phyloP scores from a whole-genome alignment of 169 alveolate genomes.

The Plasmodium yoelii region DNA sequence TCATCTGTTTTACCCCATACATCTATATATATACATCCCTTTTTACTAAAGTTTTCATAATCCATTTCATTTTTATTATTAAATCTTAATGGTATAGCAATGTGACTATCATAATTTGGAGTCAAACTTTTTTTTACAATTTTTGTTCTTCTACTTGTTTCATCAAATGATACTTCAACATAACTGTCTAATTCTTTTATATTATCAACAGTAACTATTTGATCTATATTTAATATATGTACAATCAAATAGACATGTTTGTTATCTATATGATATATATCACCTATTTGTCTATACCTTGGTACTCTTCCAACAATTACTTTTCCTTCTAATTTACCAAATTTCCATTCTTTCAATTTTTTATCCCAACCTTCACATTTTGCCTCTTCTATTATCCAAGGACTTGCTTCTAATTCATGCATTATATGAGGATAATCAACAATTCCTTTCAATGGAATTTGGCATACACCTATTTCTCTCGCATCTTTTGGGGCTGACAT shows the following conservation, averaged over 20 bases:
- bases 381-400: slow-evolving; percentile 82
- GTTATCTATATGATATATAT: slow-evolving; percentile 43
- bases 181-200: slow-evolving; percentile 77
- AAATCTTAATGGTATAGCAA: slow-evolving; percentile 77
- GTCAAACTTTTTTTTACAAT: slow-evolving; percentile 76
- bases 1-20: slow-evolving; percentile 85
- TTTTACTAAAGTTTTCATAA: slow-evolving; percentile 67
- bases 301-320: slow-evolving; percentile 78
- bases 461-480: slow-evolving; percentile 78
- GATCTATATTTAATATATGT: slow-evolving; percentile 78
- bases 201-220: slow-evolving; percentile 78
- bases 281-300: slow-evolving; percentile 81
- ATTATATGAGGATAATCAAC: slow-evolving; percentile 82
- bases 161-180: slow-evolving; percentile 82
- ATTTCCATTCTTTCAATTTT: slow-evolving; percentile 75
- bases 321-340: slow-evolving; percentile 81
- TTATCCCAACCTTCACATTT: slow-evolving; percentile 83
- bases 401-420: slow-evolving; percentile 75
- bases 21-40: slow-evolving; percentile 78
- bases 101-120: slow-evolving; percentile 81
- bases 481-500: slow-evolving; percentile 80
- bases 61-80: slow-evolving; percentile 69
- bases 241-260: slow-evolving; percentile 74
- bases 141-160: slow-evolving; percentile 78
- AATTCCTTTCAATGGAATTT: slow-evolving; percentile 79